Evolutionary conservation across 129 eudicot genomes (phyloP), one percentile per base, ranked within the genome.

Genomic region (Artemisia argyi): DNA sequence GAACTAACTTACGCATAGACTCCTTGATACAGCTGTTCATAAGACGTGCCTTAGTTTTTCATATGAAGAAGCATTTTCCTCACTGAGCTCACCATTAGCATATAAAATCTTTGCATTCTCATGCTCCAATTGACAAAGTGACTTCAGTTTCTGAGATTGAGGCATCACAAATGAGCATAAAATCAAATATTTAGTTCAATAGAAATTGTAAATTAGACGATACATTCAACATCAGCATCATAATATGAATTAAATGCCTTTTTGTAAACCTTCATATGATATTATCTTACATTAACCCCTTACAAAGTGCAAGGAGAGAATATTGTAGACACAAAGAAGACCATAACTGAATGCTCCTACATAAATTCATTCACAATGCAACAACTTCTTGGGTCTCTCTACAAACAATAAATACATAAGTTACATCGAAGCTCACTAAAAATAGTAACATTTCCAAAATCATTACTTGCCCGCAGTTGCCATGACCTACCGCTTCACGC

Each of bases 11-110:
- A 94, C 98, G 91, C 90, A 18, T 97, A 82, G 68, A 90, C 81
- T 22, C 98, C 98, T 73, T 97, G 92, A 68, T 87, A 87, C 50
- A 94, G 80, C 60, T 87, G 87, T 80, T 90, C 98, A 67, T 85
- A 94, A 14, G 98, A 90, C 73, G n/a, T 94, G 86, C 65, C 98
- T 80, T 75, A 90, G 85, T 77, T 77, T 90, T 72, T 94, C 97
- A 86, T 94, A 94, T 42, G 92, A 77, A 76, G 97, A 55, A 53
- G 97, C 91, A 79, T 86, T n/a, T n/a, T n/a, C n/a, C n/a, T n/a
- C n/a, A n/a, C n/a, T n/a, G n/a, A n/a, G n/a, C n/a, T n/a, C 97
- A 28, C 98, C 98, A 79, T 90, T 94, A 0, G 97, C 89, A 76
- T 90, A 85, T 69, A 94, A 61, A 26, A 87, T 94, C 83, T 90